Evolutionary conservation across 441 rosid genomes (phyloP).

Genomic region (Populus hybrid): DNA sequence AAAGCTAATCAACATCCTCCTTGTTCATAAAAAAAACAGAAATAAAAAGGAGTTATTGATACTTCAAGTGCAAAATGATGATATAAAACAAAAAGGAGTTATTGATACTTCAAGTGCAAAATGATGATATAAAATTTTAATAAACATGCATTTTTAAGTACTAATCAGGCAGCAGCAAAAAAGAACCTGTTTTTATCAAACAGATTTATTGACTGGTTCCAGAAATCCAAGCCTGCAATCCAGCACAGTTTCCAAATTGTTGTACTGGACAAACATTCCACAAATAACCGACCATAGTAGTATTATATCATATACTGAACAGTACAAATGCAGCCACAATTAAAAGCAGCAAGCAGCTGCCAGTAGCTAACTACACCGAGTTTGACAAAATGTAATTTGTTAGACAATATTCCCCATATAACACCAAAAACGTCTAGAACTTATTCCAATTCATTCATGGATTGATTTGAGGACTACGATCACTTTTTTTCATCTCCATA

Average conservation of each 20-base stretch:
- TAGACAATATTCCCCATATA: neutral
- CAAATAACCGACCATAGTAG: neutral
- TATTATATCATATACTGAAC: neutral
- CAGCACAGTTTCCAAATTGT: conserved; percentile 6
- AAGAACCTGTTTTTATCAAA: neutral
- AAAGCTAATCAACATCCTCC: no score
- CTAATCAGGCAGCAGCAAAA: neutral
- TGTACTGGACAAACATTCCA: conserved; percentile 5
- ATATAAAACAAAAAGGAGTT: no score
- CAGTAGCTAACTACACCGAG: neutral
- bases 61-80: no score
- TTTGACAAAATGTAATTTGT: neutral
- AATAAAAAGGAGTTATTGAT: no score
- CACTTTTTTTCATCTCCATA: conserved; percentile 47
- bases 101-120: no score
- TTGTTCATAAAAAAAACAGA: no score
- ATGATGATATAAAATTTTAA: no score
- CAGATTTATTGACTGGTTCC: neutral
- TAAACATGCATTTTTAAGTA: no score
- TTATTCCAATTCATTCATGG: conserved; percentile 12
- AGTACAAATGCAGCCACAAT: neutral
- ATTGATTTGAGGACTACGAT: conserved; percentile 9
- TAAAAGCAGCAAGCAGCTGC: conserved; percentile 8
- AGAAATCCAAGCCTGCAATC: neutral
- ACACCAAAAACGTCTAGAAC: neutral